phyloP scores from a whole-genome alignment of 805 yeast species.

The Metschnikowia bowlesiae region DNA sequence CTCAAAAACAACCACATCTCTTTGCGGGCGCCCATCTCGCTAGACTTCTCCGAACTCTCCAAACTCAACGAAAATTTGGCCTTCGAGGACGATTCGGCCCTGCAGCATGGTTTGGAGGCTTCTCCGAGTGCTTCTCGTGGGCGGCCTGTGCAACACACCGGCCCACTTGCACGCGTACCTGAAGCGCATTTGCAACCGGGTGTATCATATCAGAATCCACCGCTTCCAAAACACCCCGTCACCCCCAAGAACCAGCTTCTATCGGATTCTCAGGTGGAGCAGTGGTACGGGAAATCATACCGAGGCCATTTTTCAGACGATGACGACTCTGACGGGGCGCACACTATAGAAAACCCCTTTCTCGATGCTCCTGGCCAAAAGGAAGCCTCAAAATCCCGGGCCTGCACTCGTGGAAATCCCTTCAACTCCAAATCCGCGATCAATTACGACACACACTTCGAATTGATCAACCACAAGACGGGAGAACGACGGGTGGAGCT shows the following conservation, averaged over 20 bases:
- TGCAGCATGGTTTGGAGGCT: background rate
- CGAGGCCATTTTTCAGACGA: conserved; percentile 28
- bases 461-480: conserved; percentile 38
- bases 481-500: conserved; percentile 32
- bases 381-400: background rate
- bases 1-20: conserved; percentile 5
- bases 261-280: conserved; percentile 27
- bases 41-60: conserved; percentile 18
- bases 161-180: background rate
- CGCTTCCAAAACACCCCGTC: background rate
- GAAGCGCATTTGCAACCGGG: background rate
- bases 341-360: conserved; percentile 10
- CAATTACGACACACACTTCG: conserved; percentile 37
- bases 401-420: conserved; percentile 20
- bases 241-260: conserved; percentile 37
- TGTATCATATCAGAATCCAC: background rate
- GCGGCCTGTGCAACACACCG: background rate
- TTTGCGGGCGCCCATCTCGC: conserved; percentile 9
- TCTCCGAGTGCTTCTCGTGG: background rate
- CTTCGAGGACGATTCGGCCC: conserved; percentile 22
- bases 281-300: conserved; percentile 37
- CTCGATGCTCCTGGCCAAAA: background rate
- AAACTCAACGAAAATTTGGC: conserved; percentile 21
- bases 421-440: conserved; percentile 16
- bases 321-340: conserved; percentile 17